A percentile compares a stretch with the other conserved stretches of the same genome.
phyloP scores from a whole-genome alignment of 371 early-diverging fungal genomes.

The Mortierella sp. region DNA sequence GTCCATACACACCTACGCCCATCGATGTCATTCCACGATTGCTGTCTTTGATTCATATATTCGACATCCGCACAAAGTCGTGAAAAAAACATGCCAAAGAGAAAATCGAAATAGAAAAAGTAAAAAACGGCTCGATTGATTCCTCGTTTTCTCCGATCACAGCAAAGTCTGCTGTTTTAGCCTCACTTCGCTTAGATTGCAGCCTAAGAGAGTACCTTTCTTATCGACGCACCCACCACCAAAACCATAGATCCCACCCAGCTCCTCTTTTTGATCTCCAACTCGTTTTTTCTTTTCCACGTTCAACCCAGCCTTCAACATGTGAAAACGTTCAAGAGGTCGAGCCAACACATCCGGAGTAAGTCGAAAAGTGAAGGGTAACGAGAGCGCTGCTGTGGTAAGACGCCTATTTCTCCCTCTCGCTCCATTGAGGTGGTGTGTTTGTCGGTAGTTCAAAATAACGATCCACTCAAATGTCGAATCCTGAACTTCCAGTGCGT shows the following conservation, averaged over 20 bases:
- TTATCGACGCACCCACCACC: conserved; percentile 49
- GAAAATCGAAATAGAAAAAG: background rate
- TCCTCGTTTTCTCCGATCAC: background rate
- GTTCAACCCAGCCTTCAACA: conserved; percentile 5
- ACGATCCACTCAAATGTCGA: background rate
- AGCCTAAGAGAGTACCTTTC: background rate
- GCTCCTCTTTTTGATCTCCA: background rate
- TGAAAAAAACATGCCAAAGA: background rate
- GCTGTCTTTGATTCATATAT: conserved; percentile 2
- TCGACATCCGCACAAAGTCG: conserved; percentile 14
- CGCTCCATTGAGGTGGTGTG: background rate
- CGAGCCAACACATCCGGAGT: background rate
- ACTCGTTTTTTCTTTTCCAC: conserved; percentile 7
- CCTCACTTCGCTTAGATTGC: conserved; percentile 10
- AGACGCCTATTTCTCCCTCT: background rate
- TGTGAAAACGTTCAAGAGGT: background rate
- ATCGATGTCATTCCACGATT: background rate
- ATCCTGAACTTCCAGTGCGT: background rate
- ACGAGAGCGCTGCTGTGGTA: background rate
- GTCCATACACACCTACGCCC: background rate
- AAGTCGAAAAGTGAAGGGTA: background rate
- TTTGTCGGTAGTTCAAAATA: background rate
- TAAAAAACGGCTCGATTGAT: background rate
- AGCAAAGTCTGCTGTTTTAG: background rate
- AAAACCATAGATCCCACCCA: background rate